Base-by-base conservation (phyloP, 2,329 filamentous ascomycete genomes). In the Byssoonygena ceratinophila region DNA sequence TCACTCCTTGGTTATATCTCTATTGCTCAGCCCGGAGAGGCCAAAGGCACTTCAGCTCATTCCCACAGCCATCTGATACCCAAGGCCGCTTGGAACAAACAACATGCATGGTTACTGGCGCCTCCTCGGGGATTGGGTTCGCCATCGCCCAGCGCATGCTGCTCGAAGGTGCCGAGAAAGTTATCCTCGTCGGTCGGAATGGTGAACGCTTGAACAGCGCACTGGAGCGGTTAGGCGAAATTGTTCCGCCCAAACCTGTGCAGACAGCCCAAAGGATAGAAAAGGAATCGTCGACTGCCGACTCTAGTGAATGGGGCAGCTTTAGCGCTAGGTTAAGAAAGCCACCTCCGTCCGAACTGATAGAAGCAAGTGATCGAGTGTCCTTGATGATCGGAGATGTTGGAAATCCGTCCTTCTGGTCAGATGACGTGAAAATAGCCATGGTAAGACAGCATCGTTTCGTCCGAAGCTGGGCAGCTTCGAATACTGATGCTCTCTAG, bases 101-200 rank as follows among this genome's bases (percentile, higher is more conserved):
- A 23, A 71, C 63, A 52, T 70, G 68, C 48, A 72, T 85, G 62
- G 74, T 89, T 48, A 85, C 84, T 1, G 85, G 85, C 45, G 84
- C 77, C 18, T 84, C 82, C 40, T 80, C 83, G 18, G 80, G 82
- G 50, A 87, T 89, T 59, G 85, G 85, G 41, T 72, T 75, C 39
- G 78, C 80, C 48, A 84, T 89, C 51, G 84, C 84, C 8, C 66
- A 71, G 34, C 74, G 77, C n/a, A 85, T 89, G 61, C 79, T 84
- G 18, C 62, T 64, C 49, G 75, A 82, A 54, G 84, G 82, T 29
- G 82, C 77, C 36, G 66, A 69, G 23, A 76, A 79, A 57, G 55
- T 73, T 29, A 76, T 82, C 14, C 73, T 88, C 8, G 73, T 86
- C 18, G 81, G 81, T 41, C 77, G 83, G 55, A 74, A 75, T 45